Evolutionary conservation across 495 filamentous ascomycete genomes (phyloP).

Genomic region (Podospora appendiculata): DNA sequence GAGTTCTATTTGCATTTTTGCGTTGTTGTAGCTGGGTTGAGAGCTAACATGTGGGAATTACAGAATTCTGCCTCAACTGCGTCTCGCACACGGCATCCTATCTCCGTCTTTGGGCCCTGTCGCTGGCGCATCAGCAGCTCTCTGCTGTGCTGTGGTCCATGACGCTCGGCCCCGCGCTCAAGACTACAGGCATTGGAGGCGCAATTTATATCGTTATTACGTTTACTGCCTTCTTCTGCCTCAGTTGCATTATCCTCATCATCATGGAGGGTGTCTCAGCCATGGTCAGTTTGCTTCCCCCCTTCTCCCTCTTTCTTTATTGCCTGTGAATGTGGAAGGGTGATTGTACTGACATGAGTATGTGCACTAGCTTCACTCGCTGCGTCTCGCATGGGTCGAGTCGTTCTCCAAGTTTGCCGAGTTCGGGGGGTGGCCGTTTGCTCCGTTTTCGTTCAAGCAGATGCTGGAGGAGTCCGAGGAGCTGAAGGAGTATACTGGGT

Average conservation of each 20-base stretch:
- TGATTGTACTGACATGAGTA: neutral
- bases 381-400: conserved; percentile 97
- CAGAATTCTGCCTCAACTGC: conserved; percentile 98
- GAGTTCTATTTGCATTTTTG: conserved; percentile 26
- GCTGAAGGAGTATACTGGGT: conserved; percentile 38
- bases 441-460: conserved; percentile 84
- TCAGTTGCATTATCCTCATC: conserved; percentile 69
- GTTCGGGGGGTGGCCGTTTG: conserved; percentile 84
- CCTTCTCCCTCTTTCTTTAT: neutral
- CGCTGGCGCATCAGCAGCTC: conserved; percentile 95
- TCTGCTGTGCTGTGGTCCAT: conserved; percentile 94
- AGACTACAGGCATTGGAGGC: conserved; percentile 54
- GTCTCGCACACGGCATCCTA: conserved; percentile 99
- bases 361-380: conserved; percentile 59
- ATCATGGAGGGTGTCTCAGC: conserved; percentile 46
- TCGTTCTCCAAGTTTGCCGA: conserved; percentile 99
- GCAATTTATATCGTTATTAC: conserved; percentile 70
- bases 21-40: neutral
- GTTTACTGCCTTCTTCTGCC: conserved; percentile 82
- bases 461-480: conserved; percentile 77
- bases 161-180: conserved; percentile 76
- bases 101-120: conserved; percentile 95
- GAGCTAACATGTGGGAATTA: conserved; percentile 2
- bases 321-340: neutral
- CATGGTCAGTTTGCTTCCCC: conserved; percentile 30